Conservation (phyloP, 2,329 filamentous ascomycete species). For the Fusarium sp. region DNA sequence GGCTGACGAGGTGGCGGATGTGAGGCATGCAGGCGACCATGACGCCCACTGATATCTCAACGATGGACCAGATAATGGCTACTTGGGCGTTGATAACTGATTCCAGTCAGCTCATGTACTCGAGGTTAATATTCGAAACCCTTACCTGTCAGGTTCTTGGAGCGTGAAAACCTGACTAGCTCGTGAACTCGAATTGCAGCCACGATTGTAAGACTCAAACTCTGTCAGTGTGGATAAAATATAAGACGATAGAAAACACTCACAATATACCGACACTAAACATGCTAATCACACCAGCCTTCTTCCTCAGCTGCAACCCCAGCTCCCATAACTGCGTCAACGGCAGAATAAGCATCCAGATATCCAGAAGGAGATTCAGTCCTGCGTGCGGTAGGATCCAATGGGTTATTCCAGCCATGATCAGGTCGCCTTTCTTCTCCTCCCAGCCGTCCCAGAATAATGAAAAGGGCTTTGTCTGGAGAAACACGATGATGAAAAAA, state of each 20-base stretch:
- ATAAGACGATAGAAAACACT: fast-evolving
- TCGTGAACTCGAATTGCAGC: constrained; percentile 15
- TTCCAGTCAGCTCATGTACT: neutral
- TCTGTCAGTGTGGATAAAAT: neutral
- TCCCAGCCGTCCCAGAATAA: constrained; percentile 30
- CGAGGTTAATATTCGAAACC: fast-evolving
- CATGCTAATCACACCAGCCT: constrained; percentile 32
- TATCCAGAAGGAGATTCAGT: constrained; percentile 12
- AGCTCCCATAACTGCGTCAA: constrained; percentile 23
- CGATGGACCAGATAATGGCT: constrained; percentile 21
- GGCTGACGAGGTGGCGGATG: constrained; percentile 9
- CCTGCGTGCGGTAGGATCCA: constrained; percentile 11
- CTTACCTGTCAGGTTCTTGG: constrained; percentile 13
- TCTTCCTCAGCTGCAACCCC: constrained; percentile 24
- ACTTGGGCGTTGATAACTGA: constrained; percentile 15
- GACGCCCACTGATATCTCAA: constrained; percentile 24
- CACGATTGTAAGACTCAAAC: constrained; percentile 12
- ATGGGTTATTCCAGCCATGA: neutral
- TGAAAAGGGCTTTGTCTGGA: constrained; percentile 4
- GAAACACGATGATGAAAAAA: neutral
- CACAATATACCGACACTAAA: constrained; percentile 35
- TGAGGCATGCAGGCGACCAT: constrained; percentile 39
- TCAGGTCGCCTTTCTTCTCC: neutral
- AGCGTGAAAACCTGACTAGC: constrained; percentile 9
- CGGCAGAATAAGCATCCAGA: constrained; percentile 31